A percentile compares a stretch with the other conserved stretches of the same genome.
Conservation (phyloP, 345 rosid species). For the Anacardium occidentale region DNA sequence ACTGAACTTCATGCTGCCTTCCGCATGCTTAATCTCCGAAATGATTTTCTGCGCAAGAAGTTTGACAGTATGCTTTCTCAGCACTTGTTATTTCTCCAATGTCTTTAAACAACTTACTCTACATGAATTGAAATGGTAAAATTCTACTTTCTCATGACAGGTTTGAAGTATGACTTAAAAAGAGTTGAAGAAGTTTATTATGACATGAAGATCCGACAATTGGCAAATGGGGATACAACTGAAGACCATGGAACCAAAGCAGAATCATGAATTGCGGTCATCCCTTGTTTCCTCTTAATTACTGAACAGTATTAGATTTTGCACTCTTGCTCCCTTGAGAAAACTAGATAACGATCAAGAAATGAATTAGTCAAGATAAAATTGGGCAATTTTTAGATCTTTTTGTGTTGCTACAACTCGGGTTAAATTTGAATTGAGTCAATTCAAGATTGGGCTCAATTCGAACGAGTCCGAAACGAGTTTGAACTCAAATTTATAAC, state of each 20-base stretch:
- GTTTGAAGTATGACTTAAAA: slow-evolving; percentile 79
- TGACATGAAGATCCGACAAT: slow-evolving; percentile 85
- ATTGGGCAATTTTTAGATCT: neutral
- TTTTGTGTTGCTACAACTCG: neutral
- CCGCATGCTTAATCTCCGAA: slow-evolving; percentile 92
- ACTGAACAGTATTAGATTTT: neutral
- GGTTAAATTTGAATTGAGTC: no score
- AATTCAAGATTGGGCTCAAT: no score
- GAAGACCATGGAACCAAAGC: slow-evolving; percentile 32
- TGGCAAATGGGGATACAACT: slow-evolving; percentile 42
- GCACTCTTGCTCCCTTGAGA: neutral
- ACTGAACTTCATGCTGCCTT: slow-evolving; percentile 88
- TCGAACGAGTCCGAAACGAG: no score
- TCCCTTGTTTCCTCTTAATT: neutral
- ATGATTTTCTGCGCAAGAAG: slow-evolving; percentile 95
- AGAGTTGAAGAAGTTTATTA: slow-evolving; percentile 89
- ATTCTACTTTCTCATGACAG: slow-evolving; percentile 32
- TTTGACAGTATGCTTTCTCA: slow-evolving; percentile 59
- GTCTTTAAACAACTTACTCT: neutral
- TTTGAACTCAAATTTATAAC: no score
- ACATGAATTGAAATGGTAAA: neutral
- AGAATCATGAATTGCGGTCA: slow-evolving; percentile 8
- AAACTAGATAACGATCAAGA: neutral
- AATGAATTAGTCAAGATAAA: neutral
- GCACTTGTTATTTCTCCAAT: neutral